These are phyloP conservation scores for Ogataea pini DNA, from an alignment of 805 yeast species.

Conservation along the genomic window DNA sequence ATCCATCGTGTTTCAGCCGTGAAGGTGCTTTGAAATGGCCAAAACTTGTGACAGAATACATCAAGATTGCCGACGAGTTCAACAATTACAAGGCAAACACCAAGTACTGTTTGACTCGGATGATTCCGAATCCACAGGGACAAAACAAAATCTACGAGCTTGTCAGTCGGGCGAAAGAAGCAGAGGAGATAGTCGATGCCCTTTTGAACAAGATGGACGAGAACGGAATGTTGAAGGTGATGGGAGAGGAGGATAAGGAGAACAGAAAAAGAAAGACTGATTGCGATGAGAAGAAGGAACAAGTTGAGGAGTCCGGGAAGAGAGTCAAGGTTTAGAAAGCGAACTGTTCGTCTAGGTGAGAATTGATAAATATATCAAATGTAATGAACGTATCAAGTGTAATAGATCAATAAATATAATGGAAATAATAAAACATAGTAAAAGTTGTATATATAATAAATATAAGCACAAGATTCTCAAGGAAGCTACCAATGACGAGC, in stretches of 20 bases:
- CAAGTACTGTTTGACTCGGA: conserved; percentile 76
- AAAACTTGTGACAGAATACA: conserved; percentile 54
- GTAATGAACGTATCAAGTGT: background rate
- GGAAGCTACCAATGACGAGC: too few species aligned
- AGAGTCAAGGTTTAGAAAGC: conserved; percentile 7
- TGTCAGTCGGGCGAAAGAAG: conserved; percentile 56
- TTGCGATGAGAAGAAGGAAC: conserved; percentile 5
- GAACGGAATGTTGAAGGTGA: conserved; percentile 33
- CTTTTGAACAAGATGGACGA: conserved; percentile 38
- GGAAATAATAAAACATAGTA: too few species aligned
- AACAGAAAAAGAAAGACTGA: conserved; percentile 3
- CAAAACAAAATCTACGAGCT: conserved; percentile 50
- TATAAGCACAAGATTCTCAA: too few species aligned
- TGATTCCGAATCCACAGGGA: conserved; percentile 54
- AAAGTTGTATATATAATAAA: too few species aligned
- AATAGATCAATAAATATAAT: too few species aligned
- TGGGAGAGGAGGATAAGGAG: conserved; percentile 6
- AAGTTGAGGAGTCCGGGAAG: conserved; percentile 4
- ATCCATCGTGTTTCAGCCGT: conserved; percentile 71
- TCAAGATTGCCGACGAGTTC: conserved; percentile 51
- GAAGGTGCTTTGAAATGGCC: conserved; percentile 53
- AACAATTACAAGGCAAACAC: conserved; percentile 72
- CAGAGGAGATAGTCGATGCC: conserved; percentile 47
- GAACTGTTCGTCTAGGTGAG: background rate
- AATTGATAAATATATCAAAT: background rate